Base-by-base conservation (phyloP, 257 asterid species). In the Henckelia pumila region DNA sequence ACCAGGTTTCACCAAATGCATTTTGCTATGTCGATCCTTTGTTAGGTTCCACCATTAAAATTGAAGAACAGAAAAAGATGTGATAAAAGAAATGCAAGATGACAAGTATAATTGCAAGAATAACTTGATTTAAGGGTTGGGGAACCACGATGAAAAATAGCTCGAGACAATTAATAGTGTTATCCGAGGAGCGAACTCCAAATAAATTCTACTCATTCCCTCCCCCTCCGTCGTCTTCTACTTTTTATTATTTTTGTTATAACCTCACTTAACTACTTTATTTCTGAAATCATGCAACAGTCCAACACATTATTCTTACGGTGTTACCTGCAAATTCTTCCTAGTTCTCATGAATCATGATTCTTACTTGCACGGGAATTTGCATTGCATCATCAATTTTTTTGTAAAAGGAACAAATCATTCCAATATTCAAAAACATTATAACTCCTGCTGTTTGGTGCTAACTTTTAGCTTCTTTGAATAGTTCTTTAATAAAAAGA, bases 1-100 rank as follows among this genome's bases (percentile, higher is more conserved):
- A 85, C 22, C 78, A 91, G 97, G 97, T 91, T 58, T 69, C 52
- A 14, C 3, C 52, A 13, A 44, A 14, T 44, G 52, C n/a, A 14
- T 44, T 13, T 44, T 44, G 19, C 5, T 14, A 13, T 44, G n/a
- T 44, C 14, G 19, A 13, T 44, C 52, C 19, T 44, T 7, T 44
- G 52, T 44, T 14, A 44, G 19, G 19, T 44, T 44, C 52, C 52
- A 44, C 52, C 52, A 14, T 14, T 14, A 13, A 44, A 44, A 44
- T 44, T 13, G 14, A 44, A 44, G 6, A 44, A 14, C 52, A 44
- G 52, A 19, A 44, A 6, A 44, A 44, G 19, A 37, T 37, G 52
- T 14, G 52, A 44, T 14, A 44, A 14, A 44, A 44, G n/a, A 44
- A 44, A 44, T 44, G 52, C 49, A 37, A 37, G 49, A 37, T 37